Conservation (phyloP, 2,329 filamentous ascomycete species). For the Colletotrichum liaoningense region DNA sequence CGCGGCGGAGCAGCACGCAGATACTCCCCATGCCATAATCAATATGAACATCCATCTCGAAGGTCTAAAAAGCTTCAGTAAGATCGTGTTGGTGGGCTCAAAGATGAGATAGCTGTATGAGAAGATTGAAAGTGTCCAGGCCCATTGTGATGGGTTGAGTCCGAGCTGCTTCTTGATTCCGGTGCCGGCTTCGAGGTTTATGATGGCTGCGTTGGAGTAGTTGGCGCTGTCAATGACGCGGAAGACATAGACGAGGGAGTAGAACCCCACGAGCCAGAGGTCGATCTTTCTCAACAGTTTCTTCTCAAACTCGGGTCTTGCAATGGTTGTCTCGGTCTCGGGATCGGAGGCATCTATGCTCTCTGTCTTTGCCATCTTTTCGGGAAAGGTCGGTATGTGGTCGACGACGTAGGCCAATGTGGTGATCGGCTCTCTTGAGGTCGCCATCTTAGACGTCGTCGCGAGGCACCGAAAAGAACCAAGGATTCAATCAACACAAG, state of each 20-base stretch:
- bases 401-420: not conserved
- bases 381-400: not conserved
- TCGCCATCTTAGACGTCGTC: not conserved
- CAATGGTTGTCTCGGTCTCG: not conserved
- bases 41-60: not conserved
- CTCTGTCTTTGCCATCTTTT: not conserved
- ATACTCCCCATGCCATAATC: not conserved
- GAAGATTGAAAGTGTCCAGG: not conserved
- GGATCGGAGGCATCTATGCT: not conserved
- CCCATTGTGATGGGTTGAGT: not conserved
- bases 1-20: not conserved
- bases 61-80: not conserved
- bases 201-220: not conserved
- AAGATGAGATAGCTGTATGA: not conserved
- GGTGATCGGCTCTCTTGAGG: not conserved
- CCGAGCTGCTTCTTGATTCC: not conserved
- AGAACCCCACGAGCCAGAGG: not conserved
- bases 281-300: not conserved
- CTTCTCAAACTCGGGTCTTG: not conserved
- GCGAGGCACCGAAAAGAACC: not conserved
- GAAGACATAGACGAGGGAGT: not conserved
- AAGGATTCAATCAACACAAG: accelerated
- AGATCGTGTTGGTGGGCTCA: not conserved
- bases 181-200: not conserved
- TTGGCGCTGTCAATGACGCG: not conserved